Evolutionary conservation across 2,329 filamentous ascomycete genomes (phyloP), one percentile per base, ranked within the genome.

Genomic region (Penicillium sp.): DNA sequence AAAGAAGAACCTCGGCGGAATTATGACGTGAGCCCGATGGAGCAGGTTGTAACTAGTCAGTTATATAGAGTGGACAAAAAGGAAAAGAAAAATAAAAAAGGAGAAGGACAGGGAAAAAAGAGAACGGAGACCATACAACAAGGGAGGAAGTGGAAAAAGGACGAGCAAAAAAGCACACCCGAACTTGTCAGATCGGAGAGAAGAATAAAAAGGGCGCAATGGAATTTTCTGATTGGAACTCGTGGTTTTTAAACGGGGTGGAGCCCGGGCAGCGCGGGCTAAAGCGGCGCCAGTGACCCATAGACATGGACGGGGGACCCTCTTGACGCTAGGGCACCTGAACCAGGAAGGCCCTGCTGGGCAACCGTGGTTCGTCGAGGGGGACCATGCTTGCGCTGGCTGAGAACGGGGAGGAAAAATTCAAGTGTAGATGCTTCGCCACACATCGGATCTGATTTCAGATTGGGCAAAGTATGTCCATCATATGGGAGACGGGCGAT

Each of bases 271-370:
- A 50, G 43, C 27, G 48, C 50, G 48, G 48, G 47, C 49, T 49
- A 51, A 50, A 54, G 49, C 45, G 47, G 45, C 57, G 54, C 56
- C 59, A 59, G 48, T 49, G 57, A 62, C 61, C 62, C 62, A 57
- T 63, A 53, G 60, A 58, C 55, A 57, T 63, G 60, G 62, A 62
- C 48, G 56, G 57, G 59, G 60, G 52, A 48, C 48, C 39, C 43
- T 43, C 40, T 45, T 45, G 33, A 48, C 42, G 47, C 46, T 45
- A 49, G 52, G 50, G 53, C 50, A 51, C 52, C 58, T 63, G 60
- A 58, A 53, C 50, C 50, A 47, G 36, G 43, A 43, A 48, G 42
- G 43, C 34, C 43, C 17, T n/a, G n/a, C n/a, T n/a, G n/a, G n/a
- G n/a, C n/a, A n/a, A n/a, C n/a, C n/a, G n/a, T n/a, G n/a, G n/a